Evolutionary conservation across 2,329 filamentous ascomycete genomes (phyloP), one percentile per base, ranked within the genome.

Genomic region (Hymenoscyphus salicellus): DNA sequence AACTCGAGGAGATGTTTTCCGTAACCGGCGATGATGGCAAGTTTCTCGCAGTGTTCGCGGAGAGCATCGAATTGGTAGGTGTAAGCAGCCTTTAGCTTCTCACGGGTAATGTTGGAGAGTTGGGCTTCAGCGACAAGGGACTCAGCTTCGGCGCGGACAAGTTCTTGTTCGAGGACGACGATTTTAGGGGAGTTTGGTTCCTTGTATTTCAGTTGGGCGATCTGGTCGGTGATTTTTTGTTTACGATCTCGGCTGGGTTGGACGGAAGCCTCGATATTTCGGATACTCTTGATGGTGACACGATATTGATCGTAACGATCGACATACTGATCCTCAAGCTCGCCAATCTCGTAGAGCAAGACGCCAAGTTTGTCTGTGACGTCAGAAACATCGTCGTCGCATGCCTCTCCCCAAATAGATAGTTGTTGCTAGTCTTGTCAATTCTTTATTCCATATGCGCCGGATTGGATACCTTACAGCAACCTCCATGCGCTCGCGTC

Each of bases 271-370:
- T 99, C 95, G 70, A 99, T 99, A 81, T 99, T 99, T 74, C 95
- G 91, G 75, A 99, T 97, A 78, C 93, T 96, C 89, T 99, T 99
- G 81, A 99, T 96, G 62, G 95, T 99, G 64, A 99, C 91, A 76
- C 95, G 92, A 83, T 98, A 99, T 81, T 99, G 95, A 79, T 99
- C 95, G 80, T 99, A 99, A 75, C 93, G 92, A 79, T 99, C 95
- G 78, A 99, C 93, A 75, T 96, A 98, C 76, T 98, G 92, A 77
- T 99, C 80, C 80, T 99, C 95, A 38, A 98, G 88, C 81, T 99
- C 95, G 77, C 93, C 95, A 73, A 99, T 97, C 79, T 76, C 74
- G 65, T 98, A 99, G 74, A 99, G 90, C 73, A 99, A 83, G 59
- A 99, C 95, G 75, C 95, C 95, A 65, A 99, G 88, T 83, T 99